Evolutionary conservation across 2,329 filamentous ascomycete genomes (phyloP).

Genomic region (Calonectria henricotiae): DNA sequence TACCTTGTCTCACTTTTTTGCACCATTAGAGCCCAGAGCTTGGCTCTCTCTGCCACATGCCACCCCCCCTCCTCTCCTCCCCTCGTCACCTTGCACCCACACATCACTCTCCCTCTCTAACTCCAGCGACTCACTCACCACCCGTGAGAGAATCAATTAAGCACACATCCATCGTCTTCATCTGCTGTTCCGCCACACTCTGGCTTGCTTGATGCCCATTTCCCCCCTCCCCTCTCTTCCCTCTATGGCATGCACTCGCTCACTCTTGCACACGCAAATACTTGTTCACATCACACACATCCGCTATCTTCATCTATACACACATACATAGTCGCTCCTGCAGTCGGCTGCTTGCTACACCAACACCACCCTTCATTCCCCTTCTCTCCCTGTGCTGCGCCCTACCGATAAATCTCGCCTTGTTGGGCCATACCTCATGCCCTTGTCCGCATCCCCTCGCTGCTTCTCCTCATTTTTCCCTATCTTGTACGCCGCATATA

Average conservation of each 20-base stretch:
- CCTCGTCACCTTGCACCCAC: conserved; percentile 1
- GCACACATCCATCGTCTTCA: not conserved
- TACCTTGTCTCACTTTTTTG: conserved; percentile 28
- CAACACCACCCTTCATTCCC: conserved; percentile 22
- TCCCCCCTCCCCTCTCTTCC: not conserved
- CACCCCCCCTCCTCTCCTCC: conserved; percentile 4
- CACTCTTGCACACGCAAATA: not conserved
- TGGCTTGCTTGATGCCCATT: not conserved
- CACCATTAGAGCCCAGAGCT: conserved; percentile 17
- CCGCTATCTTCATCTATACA: not conserved
- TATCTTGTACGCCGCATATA: not conserved
- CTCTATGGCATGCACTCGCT: not conserved
- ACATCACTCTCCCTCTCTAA: conserved; percentile 1
- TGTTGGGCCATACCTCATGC: conserved; percentile 27
- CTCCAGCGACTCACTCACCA: not conserved
- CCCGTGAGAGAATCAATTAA: conserved; percentile 1
- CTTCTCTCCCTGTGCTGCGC: conserved; percentile 26
- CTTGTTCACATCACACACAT: not conserved
- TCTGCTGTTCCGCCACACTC: conserved; percentile 1
- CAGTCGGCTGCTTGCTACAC: conserved; percentile 13
- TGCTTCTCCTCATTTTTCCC: conserved; percentile 23
- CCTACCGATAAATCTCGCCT: conserved; percentile 24
- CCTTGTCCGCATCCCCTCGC: conserved; percentile 20
- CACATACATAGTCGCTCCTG: conserved; percentile 14
- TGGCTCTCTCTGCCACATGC: conserved; percentile 13